These are phyloP conservation scores for Pythium sp. DNA, from an alignment of 352 stramenopile genomes.

Conservation along the genomic window DNA sequence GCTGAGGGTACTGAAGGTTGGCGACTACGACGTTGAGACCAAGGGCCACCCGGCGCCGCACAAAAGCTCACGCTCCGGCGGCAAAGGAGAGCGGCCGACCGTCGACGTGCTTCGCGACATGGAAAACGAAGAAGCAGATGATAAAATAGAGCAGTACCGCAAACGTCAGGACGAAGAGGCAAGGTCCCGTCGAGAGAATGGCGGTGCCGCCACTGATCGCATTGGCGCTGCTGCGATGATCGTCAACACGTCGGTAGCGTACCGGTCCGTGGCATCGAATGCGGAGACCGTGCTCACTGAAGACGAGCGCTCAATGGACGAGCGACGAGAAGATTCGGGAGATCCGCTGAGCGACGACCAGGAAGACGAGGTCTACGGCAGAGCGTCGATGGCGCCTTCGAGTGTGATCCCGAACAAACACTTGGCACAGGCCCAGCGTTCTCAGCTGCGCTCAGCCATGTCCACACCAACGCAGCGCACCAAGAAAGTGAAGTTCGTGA, in stretches of 20 bases:
- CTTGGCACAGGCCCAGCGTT: background rate
- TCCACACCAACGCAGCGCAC: conserved; percentile 5
- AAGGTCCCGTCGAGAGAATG: background rate
- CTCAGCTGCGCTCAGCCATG: background rate
- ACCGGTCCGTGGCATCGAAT: conserved; percentile 25
- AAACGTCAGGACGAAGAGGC: conserved; percentile 11
- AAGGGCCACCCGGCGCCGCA: conserved; percentile 7
- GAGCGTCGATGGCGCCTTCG: background rate
- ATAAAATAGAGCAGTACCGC: conserved; percentile 1
- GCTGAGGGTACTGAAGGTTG: conserved; percentile 57
- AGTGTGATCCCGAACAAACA: background rate
- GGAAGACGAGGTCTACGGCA: background rate
- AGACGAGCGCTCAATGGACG: conserved; percentile 24
- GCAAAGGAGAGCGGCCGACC: conserved; percentile 19
- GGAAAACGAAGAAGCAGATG: conserved; percentile 16
- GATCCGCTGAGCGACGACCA: conserved; percentile 1
- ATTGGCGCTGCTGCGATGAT: conserved; percentile 21
- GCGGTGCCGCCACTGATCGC: conserved; percentile 4
- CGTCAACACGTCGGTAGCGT: conserved; percentile 12
- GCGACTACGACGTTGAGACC: conserved; percentile 39
- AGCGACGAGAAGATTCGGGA: background rate
- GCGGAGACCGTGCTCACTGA: conserved; percentile 26
- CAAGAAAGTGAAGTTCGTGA: conserved; percentile 17
- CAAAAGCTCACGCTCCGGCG: conserved; percentile 2
- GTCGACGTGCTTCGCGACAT: conserved; percentile 23